These are phyloP conservation scores for Xylaria venustula DNA, from an alignment of 495 filamentous ascomycete genomes.

Conservation along the genomic window DNA sequence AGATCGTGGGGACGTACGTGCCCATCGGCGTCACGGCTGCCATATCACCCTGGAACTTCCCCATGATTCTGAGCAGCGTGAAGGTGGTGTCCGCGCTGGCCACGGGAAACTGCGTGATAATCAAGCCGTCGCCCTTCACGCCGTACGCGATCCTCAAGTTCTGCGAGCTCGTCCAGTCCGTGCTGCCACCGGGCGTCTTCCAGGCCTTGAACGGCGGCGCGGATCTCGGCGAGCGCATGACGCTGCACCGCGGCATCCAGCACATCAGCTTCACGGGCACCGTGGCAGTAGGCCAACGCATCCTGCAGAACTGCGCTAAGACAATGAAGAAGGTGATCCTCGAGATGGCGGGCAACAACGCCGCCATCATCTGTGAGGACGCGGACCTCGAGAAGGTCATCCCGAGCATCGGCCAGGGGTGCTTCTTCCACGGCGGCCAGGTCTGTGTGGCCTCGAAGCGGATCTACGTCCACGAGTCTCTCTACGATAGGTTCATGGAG, in stretches of 20 bases:
- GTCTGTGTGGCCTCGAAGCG: conserved; percentile 57
- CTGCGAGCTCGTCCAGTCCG: conserved; percentile 56
- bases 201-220: conserved; percentile 67
- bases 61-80: conserved; percentile 52
- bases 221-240: conserved; percentile 58
- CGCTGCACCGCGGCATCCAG: conserved; percentile 57
- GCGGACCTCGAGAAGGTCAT: conserved; percentile 62
- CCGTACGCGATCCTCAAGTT: conserved; percentile 67
- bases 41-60: conserved; percentile 66
- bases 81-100: conserved; percentile 57
- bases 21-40: conserved; percentile 55
- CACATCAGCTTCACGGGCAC: conserved; percentile 73
- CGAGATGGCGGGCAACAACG: conserved; percentile 66
- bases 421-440: conserved; percentile 62
- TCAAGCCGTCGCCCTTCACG: conserved; percentile 65
- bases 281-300: conserved; percentile 60
- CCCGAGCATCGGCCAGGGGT: conserved; percentile 47
- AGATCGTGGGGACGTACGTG: conserved; percentile 47
- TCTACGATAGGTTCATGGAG: conserved; percentile 62
- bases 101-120: conserved; percentile 62
- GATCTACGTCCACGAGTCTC: conserved; percentile 66
- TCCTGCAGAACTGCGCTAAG: conserved; percentile 59
- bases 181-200: conserved; percentile 66
- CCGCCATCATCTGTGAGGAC: conserved; percentile 63
- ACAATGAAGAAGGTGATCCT: conserved; percentile 58